Evolutionary conservation across 2,329 filamentous ascomycete genomes (phyloP).

Genomic region (Hypoxylon sp.): DNA sequence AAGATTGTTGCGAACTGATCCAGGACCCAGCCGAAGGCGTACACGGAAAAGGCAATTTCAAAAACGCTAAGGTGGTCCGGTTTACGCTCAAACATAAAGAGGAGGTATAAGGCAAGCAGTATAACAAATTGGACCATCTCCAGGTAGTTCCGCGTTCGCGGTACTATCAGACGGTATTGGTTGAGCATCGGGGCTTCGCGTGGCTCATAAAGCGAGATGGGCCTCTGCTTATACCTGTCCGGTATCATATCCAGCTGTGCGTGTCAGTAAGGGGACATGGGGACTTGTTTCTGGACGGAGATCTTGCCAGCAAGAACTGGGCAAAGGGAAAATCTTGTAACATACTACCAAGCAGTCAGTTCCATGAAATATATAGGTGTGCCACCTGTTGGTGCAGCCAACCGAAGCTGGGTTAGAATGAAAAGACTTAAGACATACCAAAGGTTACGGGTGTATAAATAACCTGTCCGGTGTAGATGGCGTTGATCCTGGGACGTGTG

Average conservation of each 20-base stretch:
- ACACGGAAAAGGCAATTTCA: conserved; percentile 75
- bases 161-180: conserved; percentile 85
- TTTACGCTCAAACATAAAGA: conserved; percentile 74
- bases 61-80: conserved; percentile 61
- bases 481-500: conserved; percentile 63
- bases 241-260: conserved; percentile 76
- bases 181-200: conserved; percentile 78
- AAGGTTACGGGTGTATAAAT: conserved; percentile 84
- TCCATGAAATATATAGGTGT: not conserved
- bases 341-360: conserved; percentile 26
- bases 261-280: conserved; percentile 7
- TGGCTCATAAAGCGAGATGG: conserved; percentile 82
- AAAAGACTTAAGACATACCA: conserved; percentile 22
- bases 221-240: conserved; percentile 84
- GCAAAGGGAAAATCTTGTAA: not conserved
- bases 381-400: not conserved
- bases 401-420: not conserved
- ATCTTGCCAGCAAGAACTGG: not conserved
- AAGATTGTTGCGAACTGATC: conserved; percentile 80
- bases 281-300: not conserved
- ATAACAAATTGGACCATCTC: conserved; percentile 78
- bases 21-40: conserved; percentile 79
- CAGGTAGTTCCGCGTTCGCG: conserved; percentile 76
- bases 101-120: conserved; percentile 72
- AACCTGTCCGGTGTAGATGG: conserved; percentile 81